phyloP scores from a whole-genome alignment of 2,329 filamentous ascomycete species.

The Volutella citrinella region DNA sequence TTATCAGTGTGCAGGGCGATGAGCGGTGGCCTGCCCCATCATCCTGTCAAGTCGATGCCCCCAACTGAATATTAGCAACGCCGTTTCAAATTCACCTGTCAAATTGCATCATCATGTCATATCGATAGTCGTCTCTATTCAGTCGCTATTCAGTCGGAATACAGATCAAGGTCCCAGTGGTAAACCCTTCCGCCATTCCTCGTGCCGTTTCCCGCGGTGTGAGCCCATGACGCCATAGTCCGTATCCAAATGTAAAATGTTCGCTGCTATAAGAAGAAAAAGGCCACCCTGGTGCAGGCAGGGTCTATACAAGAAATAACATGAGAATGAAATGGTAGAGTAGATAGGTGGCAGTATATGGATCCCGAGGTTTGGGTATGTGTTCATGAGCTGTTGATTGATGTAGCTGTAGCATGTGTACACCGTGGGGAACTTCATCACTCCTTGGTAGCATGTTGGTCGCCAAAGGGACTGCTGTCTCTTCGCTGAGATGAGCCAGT shows the following conservation, averaged over 20 bases:
- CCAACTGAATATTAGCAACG: too few species aligned
- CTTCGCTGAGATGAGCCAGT: constrained; percentile 26
- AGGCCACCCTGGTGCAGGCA: too few species aligned
- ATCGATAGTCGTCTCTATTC: too few species aligned
- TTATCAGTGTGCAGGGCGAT: too few species aligned
- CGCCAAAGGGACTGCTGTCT: constrained; percentile 52
- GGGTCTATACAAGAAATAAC: constrained; percentile 25
- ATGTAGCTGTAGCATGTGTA: too few species aligned
- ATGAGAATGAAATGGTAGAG: constrained; percentile 16
- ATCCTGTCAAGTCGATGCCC: too few species aligned
- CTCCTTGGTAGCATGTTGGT: constrained; percentile 56
- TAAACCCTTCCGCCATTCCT: constrained; percentile 25
- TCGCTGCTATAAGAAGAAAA: too few species aligned
- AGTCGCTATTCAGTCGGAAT: constrained; percentile 27
- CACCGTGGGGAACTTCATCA: constrained; percentile 20
- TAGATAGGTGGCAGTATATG: constrained; percentile 15
- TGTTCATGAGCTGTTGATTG: too few species aligned
- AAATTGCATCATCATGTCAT: too few species aligned
- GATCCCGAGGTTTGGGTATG: constrained; percentile 12
- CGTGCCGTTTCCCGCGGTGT: constrained; percentile 25
- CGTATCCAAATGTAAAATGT: constrained; percentile 20
- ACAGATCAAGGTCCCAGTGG: constrained; percentile 18
- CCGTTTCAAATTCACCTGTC: too few species aligned
- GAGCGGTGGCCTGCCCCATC: too few species aligned
- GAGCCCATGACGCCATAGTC: constrained; percentile 28